A percentile compares a stretch with the other conserved stretches of the same genome.
Conservation (phyloP, 192 early-diverging fungal species). For the Fimicolochytrium jonesii region DNA sequence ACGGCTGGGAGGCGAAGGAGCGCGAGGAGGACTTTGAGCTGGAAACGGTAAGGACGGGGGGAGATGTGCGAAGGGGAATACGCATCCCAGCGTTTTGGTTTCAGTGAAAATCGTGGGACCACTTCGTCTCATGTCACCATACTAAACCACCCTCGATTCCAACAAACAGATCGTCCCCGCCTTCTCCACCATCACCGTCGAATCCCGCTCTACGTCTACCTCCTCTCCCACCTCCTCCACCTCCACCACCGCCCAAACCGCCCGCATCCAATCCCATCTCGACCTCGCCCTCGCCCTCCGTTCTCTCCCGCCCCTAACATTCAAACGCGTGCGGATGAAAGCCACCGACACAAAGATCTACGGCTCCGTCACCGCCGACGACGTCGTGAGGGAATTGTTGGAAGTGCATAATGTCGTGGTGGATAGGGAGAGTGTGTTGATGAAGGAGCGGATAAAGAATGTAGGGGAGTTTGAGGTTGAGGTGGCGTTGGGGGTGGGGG, state of each 20-base stretch:
- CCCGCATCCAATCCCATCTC: too few relatives aligned
- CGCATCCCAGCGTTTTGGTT: too few relatives aligned
- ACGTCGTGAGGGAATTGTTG: constrained; percentile 15
- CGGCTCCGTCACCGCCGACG: constrained; percentile 27
- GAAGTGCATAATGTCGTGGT: constrained; percentile 6
- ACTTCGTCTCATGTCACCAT: neutral
- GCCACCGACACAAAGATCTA: constrained; percentile 21
- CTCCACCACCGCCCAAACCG: neutral
- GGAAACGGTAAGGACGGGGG: constrained; percentile 23
- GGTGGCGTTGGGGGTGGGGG: constrained; percentile 12
- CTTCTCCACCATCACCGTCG: constrained; percentile 17
- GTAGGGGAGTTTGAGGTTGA: constrained; percentile 13
- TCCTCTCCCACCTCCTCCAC: constrained; percentile 1
- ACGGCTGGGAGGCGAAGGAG: constrained; percentile 30
- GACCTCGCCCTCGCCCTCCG: neutral
- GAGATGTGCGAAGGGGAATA: too few relatives aligned
- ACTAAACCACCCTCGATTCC: too few relatives aligned
- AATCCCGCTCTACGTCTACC: neutral
- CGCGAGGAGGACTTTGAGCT: constrained; percentile 15
- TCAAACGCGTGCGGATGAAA: constrained; percentile 21
- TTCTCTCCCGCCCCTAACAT: constrained; percentile 1
- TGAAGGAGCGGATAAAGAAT: constrained; percentile 28
- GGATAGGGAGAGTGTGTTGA: constrained; percentile 10
- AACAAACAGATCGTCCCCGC: constrained; percentile 31
- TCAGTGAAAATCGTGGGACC: too few relatives aligned